phyloP scores from a whole-genome alignment of 495 filamentous ascomycete genomes.

The Halenospora varia region DNA sequence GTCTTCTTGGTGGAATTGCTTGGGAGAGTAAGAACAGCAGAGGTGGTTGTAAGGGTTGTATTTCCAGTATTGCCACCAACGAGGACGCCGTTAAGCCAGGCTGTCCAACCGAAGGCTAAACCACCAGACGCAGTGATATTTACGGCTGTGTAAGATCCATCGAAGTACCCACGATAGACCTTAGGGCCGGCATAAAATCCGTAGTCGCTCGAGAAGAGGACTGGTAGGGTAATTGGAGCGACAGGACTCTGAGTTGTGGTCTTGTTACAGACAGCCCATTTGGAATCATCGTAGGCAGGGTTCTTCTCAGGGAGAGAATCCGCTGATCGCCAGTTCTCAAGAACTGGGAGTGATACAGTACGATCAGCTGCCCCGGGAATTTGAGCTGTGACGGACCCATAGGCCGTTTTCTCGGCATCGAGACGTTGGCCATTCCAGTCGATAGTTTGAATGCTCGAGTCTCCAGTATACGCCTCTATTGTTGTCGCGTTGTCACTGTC shows the following conservation, averaged over 20 bases:
- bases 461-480: conserved; percentile 57
- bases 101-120: conserved; percentile 51
- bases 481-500: conserved; percentile 62
- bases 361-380: conserved; percentile 31
- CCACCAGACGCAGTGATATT: conserved; percentile 58
- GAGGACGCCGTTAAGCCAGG: conserved; percentile 52
- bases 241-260: conserved; percentile 51
- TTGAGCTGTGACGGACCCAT: conserved; percentile 37
- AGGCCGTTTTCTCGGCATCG: conserved; percentile 37
- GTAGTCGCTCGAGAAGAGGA: conserved; percentile 65
- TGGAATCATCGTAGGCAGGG: conserved; percentile 46
- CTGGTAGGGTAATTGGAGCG: conserved; percentile 50
- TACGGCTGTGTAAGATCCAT: conserved; percentile 45
- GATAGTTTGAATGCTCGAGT: conserved; percentile 42
- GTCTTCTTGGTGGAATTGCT: conserved; percentile 36
- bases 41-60: conserved; percentile 18
- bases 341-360: conserved; percentile 36
- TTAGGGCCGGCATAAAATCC: conserved; percentile 63
- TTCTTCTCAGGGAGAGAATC: conserved; percentile 63
- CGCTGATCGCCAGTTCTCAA: conserved; percentile 53
- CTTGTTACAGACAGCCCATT: conserved; percentile 40
- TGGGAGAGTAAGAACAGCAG: conserved; percentile 23
- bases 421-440: conserved; percentile 55
- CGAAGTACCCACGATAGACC: conserved; percentile 64
- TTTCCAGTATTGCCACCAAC: conserved; percentile 53